Evolutionary conservation across 805 yeast species (phyloP).

Genomic region (Wickerhamomyces hampshirensis): DNA sequence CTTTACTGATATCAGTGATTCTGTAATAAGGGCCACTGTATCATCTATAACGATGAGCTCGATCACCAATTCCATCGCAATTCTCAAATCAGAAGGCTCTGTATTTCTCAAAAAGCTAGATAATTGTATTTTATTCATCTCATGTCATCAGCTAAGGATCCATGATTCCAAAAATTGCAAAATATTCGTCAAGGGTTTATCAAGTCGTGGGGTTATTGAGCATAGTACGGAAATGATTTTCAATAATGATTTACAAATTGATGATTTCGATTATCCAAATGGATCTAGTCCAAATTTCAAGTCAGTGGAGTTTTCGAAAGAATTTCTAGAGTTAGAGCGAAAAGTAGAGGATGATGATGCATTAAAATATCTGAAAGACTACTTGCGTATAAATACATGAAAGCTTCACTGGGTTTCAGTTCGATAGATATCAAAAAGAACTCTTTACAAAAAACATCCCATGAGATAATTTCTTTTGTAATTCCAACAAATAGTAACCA

Average conservation of each 20-base stretch:
- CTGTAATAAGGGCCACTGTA: no score
- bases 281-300: conserved; percentile 14
- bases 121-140: conserved; percentile 12
- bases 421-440: neutral
- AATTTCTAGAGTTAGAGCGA: neutral
- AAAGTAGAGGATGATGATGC: neutral
- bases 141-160: conserved; percentile 21
- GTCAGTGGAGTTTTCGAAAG: neutral
- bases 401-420: neutral
- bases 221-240: conserved; percentile 12
- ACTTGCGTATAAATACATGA: neutral
- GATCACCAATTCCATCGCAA: conserved; percentile 9
- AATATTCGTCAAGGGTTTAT: conserved; percentile 6
- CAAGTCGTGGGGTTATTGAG: conserved; percentile 19
- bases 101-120: conserved; percentile 11
- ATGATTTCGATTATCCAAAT: conserved; percentile 22
- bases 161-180: conserved; percentile 11
- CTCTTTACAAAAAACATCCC: neutral
- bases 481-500: neutral
- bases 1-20: conserved; percentile 7
- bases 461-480: no score
- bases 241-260: conserved; percentile 10
- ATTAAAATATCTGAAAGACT: neutral
- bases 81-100: conserved; percentile 13
- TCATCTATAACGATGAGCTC: conserved; percentile 14